Evolutionary conservation across 495 filamentous ascomycete genomes (phyloP), one percentile per base, ranked within the genome.

Genomic region (Recurvomyces mirabilis): DNA sequence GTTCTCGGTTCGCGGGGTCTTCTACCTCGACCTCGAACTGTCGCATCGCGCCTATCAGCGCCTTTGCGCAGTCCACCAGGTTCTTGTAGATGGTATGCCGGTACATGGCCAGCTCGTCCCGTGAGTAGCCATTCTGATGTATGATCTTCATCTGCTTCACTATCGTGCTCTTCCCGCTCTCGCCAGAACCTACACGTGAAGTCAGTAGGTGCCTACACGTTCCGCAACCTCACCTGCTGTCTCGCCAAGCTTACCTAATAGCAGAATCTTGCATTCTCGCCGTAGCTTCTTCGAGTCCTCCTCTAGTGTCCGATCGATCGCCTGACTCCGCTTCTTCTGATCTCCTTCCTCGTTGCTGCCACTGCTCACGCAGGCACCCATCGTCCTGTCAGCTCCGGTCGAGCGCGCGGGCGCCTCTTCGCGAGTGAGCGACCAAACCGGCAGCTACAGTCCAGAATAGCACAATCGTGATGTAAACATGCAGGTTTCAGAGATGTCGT

Each of bases 61-160:
- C 78, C 60, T 93, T 95, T 48, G 86, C 84, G 70, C 91, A 98
- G 65, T 98, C 91, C 39, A 95, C 70, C 6, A 98, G 71, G 62
- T 98, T 98, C 68, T 96, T 96, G 71, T 93, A 98, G 30, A 98
- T 84, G 22, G 89, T 95, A 38, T 93, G 74, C 30, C 91, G 84
- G 65, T 98, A 96, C 54, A 93, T 74, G 37, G 79, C 80, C 39
- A 95, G 74, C 60, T 98, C 91, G 52, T 95, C 87, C 47, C 80
- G 73, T 2, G 84, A 82, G 62, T 96, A 98, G 45, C 91, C 91
- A 65, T 93, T 93, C 57, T 95, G 83, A 57, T 96, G 91, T 53
- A 96, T 96, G 57, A 98, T 96, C 66, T 98, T 98, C 91, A 96
- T 98, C 71, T 96, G 91, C 64, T 96, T 96, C 50, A 98, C 91